Evolutionary conservation across 164 flowering plant genomes (phyloP).

Genomic region (Pachysandra terminalis): DNA sequence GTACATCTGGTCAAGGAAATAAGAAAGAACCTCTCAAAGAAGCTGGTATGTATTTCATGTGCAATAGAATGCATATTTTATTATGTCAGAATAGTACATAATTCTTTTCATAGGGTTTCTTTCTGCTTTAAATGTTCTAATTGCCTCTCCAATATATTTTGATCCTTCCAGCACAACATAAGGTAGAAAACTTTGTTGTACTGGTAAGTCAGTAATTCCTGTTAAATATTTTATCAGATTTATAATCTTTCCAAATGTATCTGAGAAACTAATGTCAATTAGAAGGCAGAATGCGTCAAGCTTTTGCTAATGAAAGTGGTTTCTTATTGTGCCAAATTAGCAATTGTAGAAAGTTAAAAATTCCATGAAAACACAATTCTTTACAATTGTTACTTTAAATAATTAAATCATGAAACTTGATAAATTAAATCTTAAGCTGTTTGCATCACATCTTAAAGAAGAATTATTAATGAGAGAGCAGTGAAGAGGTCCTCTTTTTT

Average conservation of each 20-base stretch:
- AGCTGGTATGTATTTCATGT: slow-evolving; percentile 40
- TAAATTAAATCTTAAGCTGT: too few species aligned
- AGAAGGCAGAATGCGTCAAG: not conserved
- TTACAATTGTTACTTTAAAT: not conserved
- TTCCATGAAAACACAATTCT: not conserved
- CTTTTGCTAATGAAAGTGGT: not conserved
- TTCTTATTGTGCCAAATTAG: not conserved
- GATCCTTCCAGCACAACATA: not conserved
- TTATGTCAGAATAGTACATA: not conserved
- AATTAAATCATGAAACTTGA: too few species aligned
- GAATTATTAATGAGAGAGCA: not conserved
- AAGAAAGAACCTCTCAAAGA: slow-evolving; percentile 37
- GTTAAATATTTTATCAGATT: not conserved
- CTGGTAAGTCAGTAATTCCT: too few species aligned
- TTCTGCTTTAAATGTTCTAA: too few species aligned
- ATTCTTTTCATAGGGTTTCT: too few species aligned
- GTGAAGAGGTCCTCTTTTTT: too few species aligned
- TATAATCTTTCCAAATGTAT: not conserved
- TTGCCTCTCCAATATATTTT: not conserved
- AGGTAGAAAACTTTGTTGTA: too few species aligned
- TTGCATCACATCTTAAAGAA: not conserved
- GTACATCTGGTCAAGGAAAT: slow-evolving; percentile 36
- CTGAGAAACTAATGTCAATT: not conserved
- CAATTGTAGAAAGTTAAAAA: not conserved
- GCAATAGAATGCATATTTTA: not conserved